A percentile compares a stretch with the other conserved stretches of the same genome.
These are phyloP conservation scores for Aspergillus taichungensis DNA, from an alignment of 495 filamentous ascomycete species.

Conservation along the genomic window DNA sequence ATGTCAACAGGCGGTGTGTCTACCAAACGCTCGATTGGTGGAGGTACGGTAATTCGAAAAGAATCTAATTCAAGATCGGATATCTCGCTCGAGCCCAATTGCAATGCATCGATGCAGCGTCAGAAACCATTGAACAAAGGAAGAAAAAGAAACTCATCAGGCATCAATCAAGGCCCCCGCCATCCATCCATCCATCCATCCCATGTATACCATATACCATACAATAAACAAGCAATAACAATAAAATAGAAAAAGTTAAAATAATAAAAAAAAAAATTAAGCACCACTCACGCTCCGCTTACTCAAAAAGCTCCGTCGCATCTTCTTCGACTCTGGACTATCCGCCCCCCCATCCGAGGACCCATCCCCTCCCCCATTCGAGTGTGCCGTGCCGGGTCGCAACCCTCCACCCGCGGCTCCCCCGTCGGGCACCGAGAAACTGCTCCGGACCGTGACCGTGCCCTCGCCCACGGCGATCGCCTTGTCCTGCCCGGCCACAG, in stretches of 20 bases:
- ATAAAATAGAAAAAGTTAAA: too few species aligned
- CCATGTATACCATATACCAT: too few species aligned
- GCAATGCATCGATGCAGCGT: too few species aligned
- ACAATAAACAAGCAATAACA: too few species aligned
- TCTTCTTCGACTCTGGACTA: slow-evolving; percentile 43
- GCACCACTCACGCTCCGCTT: slow-evolving; percentile 45
- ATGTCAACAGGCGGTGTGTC: too few species aligned
- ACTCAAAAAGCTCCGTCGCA: slow-evolving; percentile 45
- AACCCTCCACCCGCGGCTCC: slow-evolving; percentile 2
- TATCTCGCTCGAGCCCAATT: too few species aligned
- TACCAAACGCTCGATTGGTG: too few species aligned
- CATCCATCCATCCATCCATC: neutral
- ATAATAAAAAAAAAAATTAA: slow-evolving; percentile 13
- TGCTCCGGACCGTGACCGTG: slow-evolving; percentile 56
- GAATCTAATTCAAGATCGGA: too few species aligned
- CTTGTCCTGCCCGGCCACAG: slow-evolving; percentile 59
- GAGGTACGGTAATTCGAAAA: too few species aligned
- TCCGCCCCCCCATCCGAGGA: slow-evolving; percentile 32
- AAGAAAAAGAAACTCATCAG: slow-evolving; percentile 5
- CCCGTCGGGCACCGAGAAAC: slow-evolving; percentile 38
- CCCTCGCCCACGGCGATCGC: slow-evolving; percentile 59
- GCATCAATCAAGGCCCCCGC: slow-evolving; percentile 9
- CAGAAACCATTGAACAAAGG: neutral
- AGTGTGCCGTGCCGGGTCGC: slow-evolving; percentile 33
- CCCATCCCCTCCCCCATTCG: slow-evolving; percentile 19